Base-by-base conservation (phyloP, 2,329 filamentous ascomycete species). In the Lasiodiplodia citricola region DNA sequence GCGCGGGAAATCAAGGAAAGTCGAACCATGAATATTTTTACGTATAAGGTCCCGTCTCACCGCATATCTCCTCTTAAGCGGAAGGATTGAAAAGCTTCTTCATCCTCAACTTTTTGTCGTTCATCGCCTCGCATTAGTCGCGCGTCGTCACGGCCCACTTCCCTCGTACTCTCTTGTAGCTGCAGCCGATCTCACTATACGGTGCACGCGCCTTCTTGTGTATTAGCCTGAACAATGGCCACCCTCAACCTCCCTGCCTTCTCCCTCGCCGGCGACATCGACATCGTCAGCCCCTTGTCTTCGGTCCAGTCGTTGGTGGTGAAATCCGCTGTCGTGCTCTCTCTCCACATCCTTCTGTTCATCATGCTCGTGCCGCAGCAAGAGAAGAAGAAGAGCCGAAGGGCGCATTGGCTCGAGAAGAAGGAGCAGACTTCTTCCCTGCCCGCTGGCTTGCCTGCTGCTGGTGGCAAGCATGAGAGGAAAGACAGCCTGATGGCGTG, bases 301-400 rank as follows among this genome's bases (percentile, higher is more conserved):
- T 55, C 50, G 11, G 41, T 66, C 51, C 63, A 66, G 52, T 54
- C 63, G 1, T 52, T 66, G 16, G 50, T 66, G 23, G 25, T 55
- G 50, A 66, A 66, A 52, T 52, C 63, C 14, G 51, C 63, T 0
- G 7, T 66, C 21, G 54, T 66, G 35, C 28, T 66, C 10, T 66
- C 51, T 10, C 50, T 66, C 21, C 63, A 66, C 38, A 66, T 66
- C 35, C 52, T 66, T 50, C 28, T 55, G 13, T 66, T 66, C 63
- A 66, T 66, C 63, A 38, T 66, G 50, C 50, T 56, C 51, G 35
- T 66, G 21, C 52, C 63, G 63, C 63, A 47, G 35, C 50, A 56
- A 37, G 63, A 66, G 44, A 55, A 56, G 38, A 56, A 37, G 63
- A 47, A 21, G 63, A 41, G n/a, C 18, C 50, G 55, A 51, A 51